Conservation (phyloP, 1,139 yeast genomes). For the Hanseniaspora sp. region DNA sequence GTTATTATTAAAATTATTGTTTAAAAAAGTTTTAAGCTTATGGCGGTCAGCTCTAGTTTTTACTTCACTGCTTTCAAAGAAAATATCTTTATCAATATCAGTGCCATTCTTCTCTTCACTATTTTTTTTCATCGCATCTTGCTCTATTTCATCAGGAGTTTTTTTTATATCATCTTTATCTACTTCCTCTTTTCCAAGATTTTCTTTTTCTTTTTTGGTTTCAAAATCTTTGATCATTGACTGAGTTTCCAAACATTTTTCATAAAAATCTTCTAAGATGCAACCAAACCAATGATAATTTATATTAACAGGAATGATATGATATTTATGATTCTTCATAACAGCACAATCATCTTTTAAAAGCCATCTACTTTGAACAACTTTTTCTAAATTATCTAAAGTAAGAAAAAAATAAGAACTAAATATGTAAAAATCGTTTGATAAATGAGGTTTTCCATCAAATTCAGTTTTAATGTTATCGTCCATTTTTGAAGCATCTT, state of each 20-base stretch:
- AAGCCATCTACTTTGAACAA: slow-evolving; percentile 58
- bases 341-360: slow-evolving; percentile 41
- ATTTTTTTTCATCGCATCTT: not conserved
- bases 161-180: not conserved
- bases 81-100: not conserved
- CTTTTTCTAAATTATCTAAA: slow-evolving; percentile 46
- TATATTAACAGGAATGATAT: slow-evolving; percentile 71
- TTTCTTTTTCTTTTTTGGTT: not conserved
- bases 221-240: not conserved
- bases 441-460: not conserved
- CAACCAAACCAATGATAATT: slow-evolving; percentile 83
- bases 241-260: slow-evolving; percentile 4
- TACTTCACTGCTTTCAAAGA: not conserved
- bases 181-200: not conserved
- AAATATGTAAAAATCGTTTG: slow-evolving; percentile 47
- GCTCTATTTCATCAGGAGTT: not conserved
- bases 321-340: slow-evolving; percentile 50
- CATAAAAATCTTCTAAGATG: slow-evolving; percentile 42
- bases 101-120: not conserved
- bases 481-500: slow-evolving; percentile 15
- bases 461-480: slow-evolving; percentile 13
- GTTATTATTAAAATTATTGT: not conserved
- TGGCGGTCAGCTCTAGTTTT: not conserved
- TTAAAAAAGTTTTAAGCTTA: not conserved
- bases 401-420: slow-evolving; percentile 78